Percentiles rank a stretch among this genome's conserved stretches.
phyloP scores from a whole-genome alignment of 768 basidiomycete genomes.

The Crepidotus variabilis region DNA sequence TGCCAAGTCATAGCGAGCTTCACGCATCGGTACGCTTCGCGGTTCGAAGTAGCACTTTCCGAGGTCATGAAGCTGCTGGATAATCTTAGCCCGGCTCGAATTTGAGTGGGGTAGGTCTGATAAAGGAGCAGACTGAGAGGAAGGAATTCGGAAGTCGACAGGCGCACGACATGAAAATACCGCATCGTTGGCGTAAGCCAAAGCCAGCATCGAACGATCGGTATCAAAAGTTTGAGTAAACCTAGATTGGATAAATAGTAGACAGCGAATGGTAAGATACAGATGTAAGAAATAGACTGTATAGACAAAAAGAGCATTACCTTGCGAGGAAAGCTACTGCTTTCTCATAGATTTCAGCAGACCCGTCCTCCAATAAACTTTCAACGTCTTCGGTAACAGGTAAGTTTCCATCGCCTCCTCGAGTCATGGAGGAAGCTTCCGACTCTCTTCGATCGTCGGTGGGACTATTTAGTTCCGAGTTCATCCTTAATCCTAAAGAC shows the following conservation, averaged over 20 bases:
- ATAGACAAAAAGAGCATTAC: no score
- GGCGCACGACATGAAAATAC: slow-evolving; percentile 20
- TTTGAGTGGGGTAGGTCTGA: no score
- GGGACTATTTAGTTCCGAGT: no score
- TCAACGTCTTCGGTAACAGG: no score
- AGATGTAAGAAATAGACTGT: no score
- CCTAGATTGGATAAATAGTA: slow-evolving; percentile 5
- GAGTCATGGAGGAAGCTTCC: no score
- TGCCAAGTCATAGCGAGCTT: not conserved
- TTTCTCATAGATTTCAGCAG: no score
- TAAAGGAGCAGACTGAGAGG: not conserved
- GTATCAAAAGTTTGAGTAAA: slow-evolving; percentile 25
- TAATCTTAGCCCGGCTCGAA: not conserved
- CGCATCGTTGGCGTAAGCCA: slow-evolving; percentile 25
- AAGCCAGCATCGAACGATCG: slow-evolving; percentile 17
- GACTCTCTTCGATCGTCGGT: no score
- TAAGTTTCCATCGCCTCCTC: no score
- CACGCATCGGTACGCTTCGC: not conserved
- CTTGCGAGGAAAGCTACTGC: no score
- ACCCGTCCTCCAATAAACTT: no score
- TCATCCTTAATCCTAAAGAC: no score
- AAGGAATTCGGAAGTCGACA: not conserved
- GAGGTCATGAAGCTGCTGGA: not conserved
- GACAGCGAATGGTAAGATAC: not conserved
- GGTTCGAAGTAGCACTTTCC: not conserved